Conservation (phyloP, 768 basidiomycete species). For the Hydnomerulius pinastri region DNA sequence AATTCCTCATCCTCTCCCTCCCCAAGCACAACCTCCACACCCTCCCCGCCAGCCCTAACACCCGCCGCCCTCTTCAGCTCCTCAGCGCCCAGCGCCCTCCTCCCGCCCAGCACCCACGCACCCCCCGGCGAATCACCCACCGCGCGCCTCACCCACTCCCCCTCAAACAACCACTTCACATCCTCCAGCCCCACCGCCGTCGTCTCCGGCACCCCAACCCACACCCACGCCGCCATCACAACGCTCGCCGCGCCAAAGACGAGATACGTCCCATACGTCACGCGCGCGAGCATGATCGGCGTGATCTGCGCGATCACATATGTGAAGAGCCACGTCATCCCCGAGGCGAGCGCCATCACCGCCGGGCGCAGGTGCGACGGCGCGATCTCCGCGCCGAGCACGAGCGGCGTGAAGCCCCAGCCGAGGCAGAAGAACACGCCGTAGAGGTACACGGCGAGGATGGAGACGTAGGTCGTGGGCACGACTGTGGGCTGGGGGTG, state of each 20-base stretch:
- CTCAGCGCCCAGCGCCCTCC: constrained; percentile 25
- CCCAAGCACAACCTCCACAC: too few relatives aligned
- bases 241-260: constrained; percentile 33
- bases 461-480: constrained; percentile 34
- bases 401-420: constrained; percentile 35
- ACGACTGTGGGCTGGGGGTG: constrained; percentile 29
- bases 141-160: constrained; percentile 28
- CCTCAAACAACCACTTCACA: constrained; percentile 36
- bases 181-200: constrained; percentile 42
- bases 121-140: constrained; percentile 38
- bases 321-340: constrained; percentile 37
- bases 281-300: constrained; percentile 34
- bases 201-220: constrained; percentile 43
- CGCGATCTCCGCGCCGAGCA: constrained; percentile 36
- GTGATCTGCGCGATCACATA: constrained; percentile 41
- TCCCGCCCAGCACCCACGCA: constrained; percentile 23
- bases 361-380: constrained; percentile 38
- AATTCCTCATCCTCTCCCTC: constrained; percentile 1
- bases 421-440: constrained; percentile 38
- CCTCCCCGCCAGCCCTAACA: not conserved
- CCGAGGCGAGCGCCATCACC: constrained; percentile 33
- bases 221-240: constrained; percentile 35
- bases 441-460: constrained; percentile 39
- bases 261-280: constrained; percentile 33
- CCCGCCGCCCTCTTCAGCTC: constrained; percentile 20